Evolutionary conservation across 2,329 filamentous ascomycete species (phyloP).

Genomic region (Fusarium pseudocircinatum): DNA sequence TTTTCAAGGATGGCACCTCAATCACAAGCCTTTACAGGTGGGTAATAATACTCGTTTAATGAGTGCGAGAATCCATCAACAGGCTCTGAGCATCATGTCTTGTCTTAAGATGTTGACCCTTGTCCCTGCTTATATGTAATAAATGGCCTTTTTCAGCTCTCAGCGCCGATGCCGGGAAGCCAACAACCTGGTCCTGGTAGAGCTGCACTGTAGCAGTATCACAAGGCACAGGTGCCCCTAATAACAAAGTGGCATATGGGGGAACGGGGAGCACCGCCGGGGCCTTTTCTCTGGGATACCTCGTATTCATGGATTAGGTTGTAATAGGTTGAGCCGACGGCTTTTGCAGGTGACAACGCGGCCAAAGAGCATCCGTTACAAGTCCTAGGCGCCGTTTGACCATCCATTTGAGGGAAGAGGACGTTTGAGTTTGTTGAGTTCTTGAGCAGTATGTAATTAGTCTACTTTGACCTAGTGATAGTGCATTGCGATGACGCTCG

Average conservation of each 20-base stretch:
- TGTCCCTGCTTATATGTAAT: constrained; percentile 9
- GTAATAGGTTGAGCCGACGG: constrained; percentile 24
- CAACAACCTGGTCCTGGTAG: constrained; percentile 3
- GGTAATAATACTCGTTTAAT: constrained; percentile 30
- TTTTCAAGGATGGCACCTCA: constrained; percentile 6
- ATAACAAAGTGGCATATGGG: constrained; percentile 12
- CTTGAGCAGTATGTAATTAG: not conserved
- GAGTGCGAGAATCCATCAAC: constrained; percentile 10
- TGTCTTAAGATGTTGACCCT: not conserved
- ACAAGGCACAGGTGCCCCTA: constrained; percentile 12
- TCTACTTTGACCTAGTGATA: not conserved
- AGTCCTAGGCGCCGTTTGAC: constrained; percentile 30
- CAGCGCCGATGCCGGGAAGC: constrained; percentile 22
- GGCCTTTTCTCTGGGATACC: not conserved
- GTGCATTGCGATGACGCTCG: constrained; percentile 24
- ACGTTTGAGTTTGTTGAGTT: constrained; percentile 32
- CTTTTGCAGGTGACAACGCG: constrained; percentile 38
- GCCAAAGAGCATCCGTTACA: constrained; percentile 15
- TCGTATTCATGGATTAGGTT: constrained; percentile 41
- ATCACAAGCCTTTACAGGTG: constrained; percentile 14
- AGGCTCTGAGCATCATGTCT: constrained; percentile 3
- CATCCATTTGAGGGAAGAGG: constrained; percentile 17
- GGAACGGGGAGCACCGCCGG: not conserved
- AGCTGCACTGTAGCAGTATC: not conserved
- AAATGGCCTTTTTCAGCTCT: constrained; percentile 37